Base-by-base conservation (phyloP, 805 yeast species). In the Lachancea thermotolerans region DNA sequence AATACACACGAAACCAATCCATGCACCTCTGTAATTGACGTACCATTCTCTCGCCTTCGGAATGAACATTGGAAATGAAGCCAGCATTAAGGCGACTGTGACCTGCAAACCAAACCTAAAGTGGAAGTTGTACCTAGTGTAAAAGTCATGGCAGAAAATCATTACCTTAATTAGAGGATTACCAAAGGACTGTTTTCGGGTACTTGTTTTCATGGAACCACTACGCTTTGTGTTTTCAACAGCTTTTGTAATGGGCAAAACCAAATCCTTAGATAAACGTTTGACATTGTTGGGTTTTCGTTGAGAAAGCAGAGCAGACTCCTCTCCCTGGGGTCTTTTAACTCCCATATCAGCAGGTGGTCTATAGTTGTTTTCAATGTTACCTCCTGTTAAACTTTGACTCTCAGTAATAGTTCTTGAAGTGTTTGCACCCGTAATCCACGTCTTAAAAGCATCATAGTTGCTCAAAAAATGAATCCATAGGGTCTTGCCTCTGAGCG, bases 1-100 rank as follows among this genome's bases (percentile, higher is more conserved):
- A 29, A 71, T 70, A 49, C 77, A 74, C 4, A 74, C 76, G 61
- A 75, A 75, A 25, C 79, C 79, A 6, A 73, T 68, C 80, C 80
- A 75, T 1, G 74, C 60, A 35, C 79, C 79, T 48, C 73, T 66
- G 29, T 69, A 65, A 14, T 67, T 65, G n/a, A 58, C 58, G 49
- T 73, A 75, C 79, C 79, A 75, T n/a, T 59, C 56, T 37, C 78
- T 62, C 16, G 71, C 51, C 32, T 67, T 65, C 0, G 78, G 75
- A 31, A 70, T 60, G 51, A 73, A 75, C 70, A 73, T 75, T 1
- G 79, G 79, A 48, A 74, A 73, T 0, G 78, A 71, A 2, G 73
- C 69, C 1, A 73, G 47, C 65, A 73, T 71, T 35, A 74, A 52
- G 0, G 76, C 74, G 32, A 72, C 53, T 0, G 72, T 63, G 10